Base-by-base conservation (phyloP, 2,329 filamentous ascomycete genomes). In the Trichoderma afroharzianum region DNA sequence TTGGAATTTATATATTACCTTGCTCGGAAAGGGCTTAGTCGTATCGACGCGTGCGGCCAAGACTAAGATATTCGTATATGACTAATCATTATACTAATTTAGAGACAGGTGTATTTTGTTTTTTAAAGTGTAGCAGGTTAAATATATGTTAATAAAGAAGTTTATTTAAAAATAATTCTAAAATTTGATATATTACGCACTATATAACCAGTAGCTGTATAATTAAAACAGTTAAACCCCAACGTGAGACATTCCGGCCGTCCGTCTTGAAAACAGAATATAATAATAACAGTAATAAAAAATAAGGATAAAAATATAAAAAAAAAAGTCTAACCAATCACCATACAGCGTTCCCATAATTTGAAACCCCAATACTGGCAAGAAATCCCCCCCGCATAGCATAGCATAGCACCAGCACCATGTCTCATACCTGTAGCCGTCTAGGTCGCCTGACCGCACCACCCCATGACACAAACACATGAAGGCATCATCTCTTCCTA, bases 391-490 rank as follows among this genome's bases (percentile, higher is more conserved):
- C 12, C 26, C n/a, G n/a, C n/a, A n/a, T n/a, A n/a, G n/a, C n/a
- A n/a, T n/a, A n/a, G 21, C 11, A 59, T 32, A 39, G 36, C 55
- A 59, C 33, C 43, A 6, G 55, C 64, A 47, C 18, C 28, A 15
- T 33, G 28, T n/a, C 57, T 68, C 36, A 59, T 26, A 47, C 36
- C 53, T 24, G 36, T 21, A 32, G n/a, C 64, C 55, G 58, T 59
- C 53, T 59, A 59, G n/a, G 64, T 68, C 55, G 53, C 64, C 64
- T 59, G 55, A 68, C 64, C 36, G 64, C 28, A 58, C 26, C 55
- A 30, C 55, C 64, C 53, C 36, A 43, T 59, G 24, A 68, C 28
- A 33, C 57, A 33, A 5, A 59, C 47, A 53, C 47, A 24, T 53
- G 47, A 12, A 59, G 28, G 6, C 64, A 32, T 36, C 39, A 59